Base-by-base conservation (phyloP, 2,329 filamentous ascomycete genomes). In the Nemania diffusa region DNA sequence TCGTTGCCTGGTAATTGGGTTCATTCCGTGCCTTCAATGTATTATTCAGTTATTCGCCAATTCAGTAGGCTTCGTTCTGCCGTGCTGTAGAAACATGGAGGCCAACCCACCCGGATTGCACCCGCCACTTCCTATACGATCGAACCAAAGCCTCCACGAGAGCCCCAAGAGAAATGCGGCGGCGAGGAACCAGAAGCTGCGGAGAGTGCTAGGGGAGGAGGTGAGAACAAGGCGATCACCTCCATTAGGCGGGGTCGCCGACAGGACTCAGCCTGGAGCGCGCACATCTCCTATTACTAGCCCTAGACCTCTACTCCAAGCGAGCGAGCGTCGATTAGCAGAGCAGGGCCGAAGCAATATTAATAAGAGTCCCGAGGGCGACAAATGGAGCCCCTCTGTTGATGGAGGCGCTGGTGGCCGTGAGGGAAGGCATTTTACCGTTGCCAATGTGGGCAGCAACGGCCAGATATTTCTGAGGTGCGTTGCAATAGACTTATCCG, bases 381-480 rank as follows among this genome's bases (percentile, higher is more conserved):
- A 85, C 64, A 87, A 83, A 75, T 82, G 81, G 73, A 86, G 88
- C 61, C 81, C 88, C 64, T 80, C 83, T n/a, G 84, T 86, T 11
- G 90, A 92, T 74, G 86, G 86, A 65, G 81, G 84, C 64, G 87
- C 88, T 53, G 87, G 84, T 62, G 85, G 87, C 37, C 85, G 90
- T 67, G 88, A 90, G 76, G 90, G 89, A 56, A 87, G 90, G 62
- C 89, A 92, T 74, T 94, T 95, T 77, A 90, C 91, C 1, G 92
- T 95, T 62, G 89, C 90, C 57, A 94, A 94, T 78, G 92, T 95
- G 67, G 92, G 92, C 26, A 92, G 93, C 77, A 93, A 94, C 79
- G 92, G 92, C 44, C 89, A 90, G 77, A 92, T 95, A 79, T 95
- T 93, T 79, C 78, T 95, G 72, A 92, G 91, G 91, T 94, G 88